Evolutionary conservation across 805 yeast species (phyloP), one percentile per base, ranked within the genome.

Genomic region (Tanozyma kutaoensis): DNA sequence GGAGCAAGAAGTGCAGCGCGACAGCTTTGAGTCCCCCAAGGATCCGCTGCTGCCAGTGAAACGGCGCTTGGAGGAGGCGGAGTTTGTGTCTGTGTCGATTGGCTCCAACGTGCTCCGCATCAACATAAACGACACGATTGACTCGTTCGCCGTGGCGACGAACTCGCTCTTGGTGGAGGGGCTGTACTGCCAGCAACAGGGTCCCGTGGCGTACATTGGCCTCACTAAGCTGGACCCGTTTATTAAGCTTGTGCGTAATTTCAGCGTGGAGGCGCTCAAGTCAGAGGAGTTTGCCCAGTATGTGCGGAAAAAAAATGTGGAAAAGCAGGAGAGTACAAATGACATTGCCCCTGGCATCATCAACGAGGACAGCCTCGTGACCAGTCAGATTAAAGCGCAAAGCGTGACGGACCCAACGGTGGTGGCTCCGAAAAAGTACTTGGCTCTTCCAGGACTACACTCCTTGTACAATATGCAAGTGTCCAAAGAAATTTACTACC

Each of bases 171-270:
- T 43, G 24, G 43, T 56, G 4, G 64, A 58, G 28, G 64, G 65
- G 8, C 42, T 48, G 2, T 32, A 34, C 14, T 49, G 62, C 52
- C 64, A 58, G 33, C 51, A 47, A 25, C 62, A 57, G 24, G 66
- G 66, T 2, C 43, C 48, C 6, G 27, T 58, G 13, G 52, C 64
- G 1, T 58, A 54, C 25, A 45, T 55, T 15, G 65, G 63, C 4
- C 34, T 58, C 18, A 50, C 60, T 4, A 59, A 58, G 33, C 41
- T 52, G 24, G 66, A 59, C 32, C 54, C 58, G 3, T 59, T 50
- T 30, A 48, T 55, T 23, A 52, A 50, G 26, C 42, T 55, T 22
- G 39, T 58, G 17, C 40, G 66, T 14, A 48, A 47, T 15, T 59
- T 46, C 36, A 52, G 55, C 8, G 40, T 54, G 11, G 36, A 43